Evolutionary conservation across 768 basidiomycete species (phyloP), one percentile per base, ranked within the genome.

Genomic region (Collybia nuda): DNA sequence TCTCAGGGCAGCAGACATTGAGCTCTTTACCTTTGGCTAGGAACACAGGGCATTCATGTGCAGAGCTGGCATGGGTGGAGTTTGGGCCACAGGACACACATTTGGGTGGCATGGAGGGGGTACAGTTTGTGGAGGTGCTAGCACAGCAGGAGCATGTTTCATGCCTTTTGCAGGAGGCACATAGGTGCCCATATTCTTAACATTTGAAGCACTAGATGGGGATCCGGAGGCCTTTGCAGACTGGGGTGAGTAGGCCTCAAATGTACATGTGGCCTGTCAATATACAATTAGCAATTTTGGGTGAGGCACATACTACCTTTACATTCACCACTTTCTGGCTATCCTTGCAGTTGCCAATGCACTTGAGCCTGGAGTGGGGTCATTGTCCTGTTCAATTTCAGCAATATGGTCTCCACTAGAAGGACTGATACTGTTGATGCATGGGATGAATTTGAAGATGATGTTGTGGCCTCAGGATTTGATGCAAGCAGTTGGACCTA

Each of bases 201-300:
- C 54, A 55, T n/a, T 55, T 51, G 47, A 44, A 51, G 43, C 47
- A 51, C 3, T 29, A n/a, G 1, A 55, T 12, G 5, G 54, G 53
- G 37, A 48, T 47, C 6, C 15, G 17, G 7, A 44, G 22, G 35
- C 40, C 43, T 15, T 52, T 47, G 45, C 15, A 32, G n/a, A 39
- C 24, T 15, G 24, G 11, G 15, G 32, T 32, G 2, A 32, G 32
- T 5, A 8, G 4, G 23, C 43, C 24, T 1, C 8, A n/a, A 14
- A 44, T 24, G 32, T 44, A 44, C 24, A 44, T 19, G 15, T 12
- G 2, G 7, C 28, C 23, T 6, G 26, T 11, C n/a, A 44, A 24
- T n/a, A 44, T 23, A 22, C 32, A 24, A 8, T 44, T 44, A 44
- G 26, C 43, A 26, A 9, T 32, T 5, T 2, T 11, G 12, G 32